phyloP scores from a whole-genome alignment of 306 rosid species.

The Dalbergia cochinchinensis region DNA sequence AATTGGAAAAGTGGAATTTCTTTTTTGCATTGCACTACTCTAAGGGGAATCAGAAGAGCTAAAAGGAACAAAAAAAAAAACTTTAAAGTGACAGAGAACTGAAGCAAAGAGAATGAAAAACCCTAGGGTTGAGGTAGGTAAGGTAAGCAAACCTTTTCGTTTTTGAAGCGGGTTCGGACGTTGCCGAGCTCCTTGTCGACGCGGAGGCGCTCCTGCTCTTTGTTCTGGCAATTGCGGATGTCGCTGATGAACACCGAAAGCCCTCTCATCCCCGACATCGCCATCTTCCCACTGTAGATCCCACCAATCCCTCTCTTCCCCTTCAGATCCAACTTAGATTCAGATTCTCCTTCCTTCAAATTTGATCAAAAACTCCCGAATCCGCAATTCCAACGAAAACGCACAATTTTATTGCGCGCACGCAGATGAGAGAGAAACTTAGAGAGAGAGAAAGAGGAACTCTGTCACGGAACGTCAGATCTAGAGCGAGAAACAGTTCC shows the following conservation, averaged over 20 bases:
- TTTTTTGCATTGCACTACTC: not conserved
- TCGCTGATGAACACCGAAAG: conserved; percentile 98
- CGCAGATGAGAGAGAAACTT: not conserved
- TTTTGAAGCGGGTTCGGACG: conserved; percentile 95
- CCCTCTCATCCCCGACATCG: conserved; percentile 98
- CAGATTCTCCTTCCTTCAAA: not conserved
- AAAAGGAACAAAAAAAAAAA: too few relatives aligned
- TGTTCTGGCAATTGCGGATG: conserved; percentile 95
- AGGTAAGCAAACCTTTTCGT: conserved; percentile 77
- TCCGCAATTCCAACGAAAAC: not conserved
- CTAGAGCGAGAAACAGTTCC: conserved; percentile 54
- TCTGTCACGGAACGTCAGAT: conserved; percentile 44
- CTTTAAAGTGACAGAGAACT: too few relatives aligned
- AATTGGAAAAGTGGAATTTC: not conserved
- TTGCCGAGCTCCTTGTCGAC: conserved; percentile 99
- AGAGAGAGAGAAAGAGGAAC: conserved; percentile 28
- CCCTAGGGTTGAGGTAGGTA: conserved; percentile 44
- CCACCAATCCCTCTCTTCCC: conserved; percentile 52
- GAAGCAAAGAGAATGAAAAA: not conserved
- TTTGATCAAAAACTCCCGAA: not conserved
- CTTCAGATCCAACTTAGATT: conserved; percentile 58
- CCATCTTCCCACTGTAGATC: conserved; percentile 74
- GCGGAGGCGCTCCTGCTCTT: conserved; percentile 96
- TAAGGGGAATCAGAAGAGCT: not conserved
- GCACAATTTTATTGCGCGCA: not conserved